phyloP scores from a whole-genome alignment of 345 rosid species.

The Euphorbia tirucalli region DNA sequence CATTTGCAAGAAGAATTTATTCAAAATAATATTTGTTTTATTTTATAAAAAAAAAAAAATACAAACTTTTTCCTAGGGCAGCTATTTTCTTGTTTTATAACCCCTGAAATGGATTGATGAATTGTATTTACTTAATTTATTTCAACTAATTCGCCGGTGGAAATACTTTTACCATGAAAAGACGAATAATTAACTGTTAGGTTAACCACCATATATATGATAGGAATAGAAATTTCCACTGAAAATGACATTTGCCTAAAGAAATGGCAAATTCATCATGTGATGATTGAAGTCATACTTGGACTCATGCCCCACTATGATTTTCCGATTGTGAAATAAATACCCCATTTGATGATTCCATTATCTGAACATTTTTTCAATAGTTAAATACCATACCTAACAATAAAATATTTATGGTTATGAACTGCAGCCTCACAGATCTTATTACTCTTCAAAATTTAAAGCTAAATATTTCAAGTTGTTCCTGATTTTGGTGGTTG shows the following conservation, averaged over 20 bases:
- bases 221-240: background rate
- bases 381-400: conserved; percentile 7
- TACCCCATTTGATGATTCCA: conserved; percentile 23
- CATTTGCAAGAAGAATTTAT: too few species aligned
- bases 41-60: too few species aligned
- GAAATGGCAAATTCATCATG: conserved; percentile 11
- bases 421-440: background rate
- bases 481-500: background rate
- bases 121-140: too few species aligned
- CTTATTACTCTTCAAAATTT: background rate
- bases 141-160: too few species aligned
- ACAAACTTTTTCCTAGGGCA: too few species aligned
- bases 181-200: background rate
- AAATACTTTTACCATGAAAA: background rate
- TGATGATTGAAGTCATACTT: conserved; percentile 12
- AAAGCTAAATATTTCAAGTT: background rate
- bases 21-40: too few species aligned
- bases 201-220: background rate
- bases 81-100: too few species aligned
- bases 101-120: too few species aligned
- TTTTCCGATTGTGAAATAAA: conserved; percentile 12
- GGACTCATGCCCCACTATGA: conserved; percentile 9
- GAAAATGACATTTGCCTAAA: background rate
- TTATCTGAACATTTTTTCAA: conserved; percentile 1
- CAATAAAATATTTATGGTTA: background rate